These are phyloP conservation scores for Penicillium griseofulvum DNA, from an alignment of 2,329 filamentous ascomycete species.

Conservation along the genomic window DNA sequence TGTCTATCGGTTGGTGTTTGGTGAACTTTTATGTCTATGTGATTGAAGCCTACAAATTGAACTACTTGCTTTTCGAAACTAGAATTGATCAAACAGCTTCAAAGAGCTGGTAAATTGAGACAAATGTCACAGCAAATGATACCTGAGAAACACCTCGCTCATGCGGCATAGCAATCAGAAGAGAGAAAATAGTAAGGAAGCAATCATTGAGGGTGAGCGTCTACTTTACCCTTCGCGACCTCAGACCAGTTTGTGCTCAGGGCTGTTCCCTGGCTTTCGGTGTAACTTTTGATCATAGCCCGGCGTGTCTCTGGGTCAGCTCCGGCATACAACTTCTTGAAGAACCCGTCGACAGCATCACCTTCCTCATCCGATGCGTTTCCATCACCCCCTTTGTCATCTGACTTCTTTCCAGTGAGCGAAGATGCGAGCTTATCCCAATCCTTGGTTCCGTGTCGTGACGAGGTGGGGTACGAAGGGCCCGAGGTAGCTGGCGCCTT, in stretches of 20 bases:
- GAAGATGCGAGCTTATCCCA: slow-evolving; percentile 76
- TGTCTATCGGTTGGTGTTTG: neutral
- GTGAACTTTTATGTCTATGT: neutral
- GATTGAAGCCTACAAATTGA: neutral
- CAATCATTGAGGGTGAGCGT: slow-evolving; percentile 40
- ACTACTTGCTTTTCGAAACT: neutral
- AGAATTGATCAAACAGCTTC: neutral
- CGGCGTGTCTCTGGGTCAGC: slow-evolving; percentile 76
- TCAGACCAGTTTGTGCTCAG: slow-evolving; percentile 90
- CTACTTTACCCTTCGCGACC: slow-evolving; percentile 69
- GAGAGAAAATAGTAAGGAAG: neutral
- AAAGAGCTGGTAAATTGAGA: neutral
- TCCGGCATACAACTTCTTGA: slow-evolving; percentile 80
- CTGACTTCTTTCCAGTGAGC: slow-evolving; percentile 42
- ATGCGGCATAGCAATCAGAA: slow-evolving; percentile 7
- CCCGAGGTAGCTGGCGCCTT: slow-evolving; percentile 30
- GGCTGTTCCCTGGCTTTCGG: slow-evolving; percentile 88
- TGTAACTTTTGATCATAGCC: slow-evolving; percentile 97
- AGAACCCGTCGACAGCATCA: slow-evolving; percentile 75
- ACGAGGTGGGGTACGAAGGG: slow-evolving; percentile 81
- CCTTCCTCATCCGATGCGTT: slow-evolving; percentile 41
- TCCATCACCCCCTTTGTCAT: slow-evolving; percentile 23
- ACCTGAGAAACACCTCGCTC: slow-evolving; percentile 6
- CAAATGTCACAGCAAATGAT: neutral
- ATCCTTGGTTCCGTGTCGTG: slow-evolving; percentile 77